Evolutionary conservation across 495 filamentous ascomycete species (phyloP).

Genomic region (Penicillium paradoxum): DNA sequence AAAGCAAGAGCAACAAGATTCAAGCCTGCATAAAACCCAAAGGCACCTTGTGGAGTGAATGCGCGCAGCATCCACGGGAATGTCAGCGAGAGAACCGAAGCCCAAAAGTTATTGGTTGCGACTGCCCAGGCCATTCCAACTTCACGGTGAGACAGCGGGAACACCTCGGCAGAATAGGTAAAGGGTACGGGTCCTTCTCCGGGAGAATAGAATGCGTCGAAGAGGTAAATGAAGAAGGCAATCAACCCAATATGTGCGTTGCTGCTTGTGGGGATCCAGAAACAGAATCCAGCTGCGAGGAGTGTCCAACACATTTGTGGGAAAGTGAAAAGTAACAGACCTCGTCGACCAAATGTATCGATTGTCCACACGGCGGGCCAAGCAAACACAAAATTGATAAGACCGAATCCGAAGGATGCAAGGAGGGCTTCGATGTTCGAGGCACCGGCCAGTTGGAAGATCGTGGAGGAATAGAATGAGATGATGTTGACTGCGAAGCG

Average conservation of each 20-base stretch:
- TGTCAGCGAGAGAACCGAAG: conserved; percentile 57
- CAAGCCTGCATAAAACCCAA: conserved; percentile 57
- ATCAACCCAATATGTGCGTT: conserved; percentile 57
- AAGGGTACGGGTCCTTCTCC: conserved; percentile 83
- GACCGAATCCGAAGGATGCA: conserved; percentile 72
- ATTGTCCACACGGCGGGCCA: conserved; percentile 81
- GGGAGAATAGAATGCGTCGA: conserved; percentile 67
- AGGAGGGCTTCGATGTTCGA: conserved; percentile 55
- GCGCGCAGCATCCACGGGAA: conserved; percentile 59
- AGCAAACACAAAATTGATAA: conserved; percentile 80
- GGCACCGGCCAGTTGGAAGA: conserved; percentile 63
- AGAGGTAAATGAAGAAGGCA: conserved; percentile 67
- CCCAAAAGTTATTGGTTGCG: conserved; percentile 64
- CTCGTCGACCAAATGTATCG: conserved; percentile 75
- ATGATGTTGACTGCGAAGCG: conserved; percentile 56
- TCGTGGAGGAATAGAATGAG: conserved; percentile 76
- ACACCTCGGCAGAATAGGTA: conserved; percentile 74
- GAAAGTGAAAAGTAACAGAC: conserved; percentile 77
- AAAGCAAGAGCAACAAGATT: conserved; percentile 58
- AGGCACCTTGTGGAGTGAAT: conserved; percentile 49
- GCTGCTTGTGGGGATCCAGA: conserved; percentile 51
- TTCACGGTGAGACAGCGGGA: conserved; percentile 68
- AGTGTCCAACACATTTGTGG: conserved; percentile 80
- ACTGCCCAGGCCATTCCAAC: conserved; percentile 72
- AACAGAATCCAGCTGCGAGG: conserved; percentile 66